Evolutionary conservation across 768 basidiomycete species (phyloP), one percentile per base, ranked within the genome.

Genomic region (Lentinula detonsa): DNA sequence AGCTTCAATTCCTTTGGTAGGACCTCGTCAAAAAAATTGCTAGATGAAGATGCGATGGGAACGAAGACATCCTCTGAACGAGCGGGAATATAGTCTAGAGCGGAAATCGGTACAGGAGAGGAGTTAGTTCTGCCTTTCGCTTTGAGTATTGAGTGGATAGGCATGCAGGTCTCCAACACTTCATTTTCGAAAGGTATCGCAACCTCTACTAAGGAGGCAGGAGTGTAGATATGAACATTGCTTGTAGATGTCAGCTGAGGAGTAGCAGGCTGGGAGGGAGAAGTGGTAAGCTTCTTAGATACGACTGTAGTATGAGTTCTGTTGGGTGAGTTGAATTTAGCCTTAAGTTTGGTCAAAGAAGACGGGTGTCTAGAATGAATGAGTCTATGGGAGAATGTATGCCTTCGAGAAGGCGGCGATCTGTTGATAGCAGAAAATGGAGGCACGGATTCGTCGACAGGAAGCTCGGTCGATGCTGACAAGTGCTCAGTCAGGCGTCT

Each of bases 1-100:
- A 94, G 71, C 62, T 79, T 84, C 57, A 93, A 73, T 69, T 95
- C 92, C 59, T 78, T 82, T 5, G 92, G 92, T 11, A 94, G 76
- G 57, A 78, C 69, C 28, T 85, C 83, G 66, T 90, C 88, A 64
- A 93, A 91, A 67, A 85, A 80, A 65, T 85, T 83, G 23, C 70
- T 77, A n/a, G 40, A 77, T 70, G 42, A 78, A 64, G 37, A 81
- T 62, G 79, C 78, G 59, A 86, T 72, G 13, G 86, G 82, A 42
- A 73, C 69, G 67, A 84, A 85, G 10, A 81, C 66, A 65, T 86
- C 84, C 28, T 78, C 70, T 7, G 76, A 71, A n/a, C 74, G 69
- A 28, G 74, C 68, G 4, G 86, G 82, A 31, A 88, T 74, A 61
- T 82, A 74, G 63, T 90, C 88, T 57, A 89, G 74, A 5, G 78